Evolutionary conservation across 345 rosid genomes (phyloP).

Genomic region (Fremontodendron californicum): DNA sequence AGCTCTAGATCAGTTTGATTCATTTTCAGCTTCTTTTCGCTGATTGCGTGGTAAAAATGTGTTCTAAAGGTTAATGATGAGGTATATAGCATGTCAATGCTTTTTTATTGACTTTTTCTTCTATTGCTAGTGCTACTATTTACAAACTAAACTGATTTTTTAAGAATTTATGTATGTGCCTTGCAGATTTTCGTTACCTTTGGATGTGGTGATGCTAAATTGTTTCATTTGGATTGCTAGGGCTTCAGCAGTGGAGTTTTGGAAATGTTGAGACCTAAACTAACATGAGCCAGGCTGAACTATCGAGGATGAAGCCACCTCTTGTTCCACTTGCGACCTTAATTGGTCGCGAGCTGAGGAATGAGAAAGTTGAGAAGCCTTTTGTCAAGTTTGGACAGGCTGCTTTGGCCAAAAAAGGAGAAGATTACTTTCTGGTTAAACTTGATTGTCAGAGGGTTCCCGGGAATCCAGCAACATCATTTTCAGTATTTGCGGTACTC

Average conservation of each 20-base stretch:
- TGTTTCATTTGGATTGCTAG: constrained; percentile 10
- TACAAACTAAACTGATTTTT: neutral
- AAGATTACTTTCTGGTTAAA: constrained; percentile 85
- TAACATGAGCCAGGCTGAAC: constrained; percentile 70
- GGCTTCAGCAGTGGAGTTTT: constrained; percentile 6
- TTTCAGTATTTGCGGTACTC: constrained; percentile 95
- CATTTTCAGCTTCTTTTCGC: neutral
- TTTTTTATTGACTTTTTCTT: neutral
- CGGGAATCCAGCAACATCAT: constrained; percentile 70
- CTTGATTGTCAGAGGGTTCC: constrained; percentile 74
- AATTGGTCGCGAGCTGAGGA: constrained; percentile 89
- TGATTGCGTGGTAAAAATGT: neutral
- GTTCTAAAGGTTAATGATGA: neutral
- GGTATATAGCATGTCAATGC: neutral
- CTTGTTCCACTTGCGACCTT: constrained; percentile 89
- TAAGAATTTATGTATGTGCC: neutral
- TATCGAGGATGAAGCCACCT: constrained; percentile 58
- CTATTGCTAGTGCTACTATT: neutral
- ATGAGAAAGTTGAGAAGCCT: constrained; percentile 81
- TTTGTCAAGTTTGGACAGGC: constrained; percentile 92
- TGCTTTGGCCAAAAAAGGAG: constrained; percentile 95
- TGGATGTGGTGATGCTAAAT: neutral
- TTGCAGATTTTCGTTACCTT: neutral
- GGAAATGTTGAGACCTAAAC: constrained; percentile 49
- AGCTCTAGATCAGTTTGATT: neutral